Base-by-base conservation (phyloP, 768 basidiomycete species). In the Boletellus emodensis region DNA sequence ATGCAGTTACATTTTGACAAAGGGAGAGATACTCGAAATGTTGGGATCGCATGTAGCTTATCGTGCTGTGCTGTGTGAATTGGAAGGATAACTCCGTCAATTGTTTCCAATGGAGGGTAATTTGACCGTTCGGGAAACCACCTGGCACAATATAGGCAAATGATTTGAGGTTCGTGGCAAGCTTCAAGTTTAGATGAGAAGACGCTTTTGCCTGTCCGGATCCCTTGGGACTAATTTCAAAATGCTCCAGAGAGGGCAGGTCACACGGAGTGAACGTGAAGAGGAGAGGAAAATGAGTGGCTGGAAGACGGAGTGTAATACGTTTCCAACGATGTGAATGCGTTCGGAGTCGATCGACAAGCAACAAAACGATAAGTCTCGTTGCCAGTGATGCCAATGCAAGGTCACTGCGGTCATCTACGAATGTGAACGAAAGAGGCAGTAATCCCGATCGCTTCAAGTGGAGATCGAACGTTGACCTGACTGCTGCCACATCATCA, bases 1-100 rank as follows among this genome's bases (percentile, higher is more conserved):
- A 53, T 7, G 44, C 40, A n/a, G 54, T 60, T 15, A 64, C 40
- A 38, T 59, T 61, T 42, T 36, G 48, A 34, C 60, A 61, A n/a
- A n/a, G 40, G 3, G 28, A 17, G 3, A 61, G 53, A n/a, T 41
- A n/a, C 9, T 2, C 20, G 28, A 55, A 46, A n/a, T 49, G 51
- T 14, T 40, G 44, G 42, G 32, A 30, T 6, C 49, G 6, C 12
- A 52, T 42, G 17, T 8, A 33, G 24, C 24, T 15, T 52, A 46
- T 24, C 28, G 30, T 30, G 8, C 49, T 40, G 10, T 12, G 43
- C 5, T 43, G 50, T n/a, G 26, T 3, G 32, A 52, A 56, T 6
- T 44, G 49, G 18, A 64, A 47, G 1, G 62, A 53, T 12, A 56
- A 15, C 15, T 59, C 51, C 12, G 22, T 11, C 15, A 58, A 50